Base-by-base conservation (phyloP, 1,139 yeast genomes). In the Lodderomyces margitis region DNA sequence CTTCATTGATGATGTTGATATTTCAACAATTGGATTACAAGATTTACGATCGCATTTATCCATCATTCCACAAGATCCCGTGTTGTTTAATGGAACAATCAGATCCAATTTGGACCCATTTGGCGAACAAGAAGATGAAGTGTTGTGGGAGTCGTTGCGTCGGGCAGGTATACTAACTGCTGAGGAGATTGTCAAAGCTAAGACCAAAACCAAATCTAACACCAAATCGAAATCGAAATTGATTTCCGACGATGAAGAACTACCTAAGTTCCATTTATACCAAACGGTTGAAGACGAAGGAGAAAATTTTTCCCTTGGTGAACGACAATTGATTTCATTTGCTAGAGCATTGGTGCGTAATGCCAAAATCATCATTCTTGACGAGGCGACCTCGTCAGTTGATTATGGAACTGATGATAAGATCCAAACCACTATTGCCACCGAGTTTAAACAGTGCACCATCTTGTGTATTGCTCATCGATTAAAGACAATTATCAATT, bases 1-100 rank as follows among this genome's bases (percentile, higher is more conserved):
- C 38, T 45, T 54, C 2, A 79, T 83, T 52, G 91, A 83, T 57
- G 86, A 75, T 1, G 52, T 81, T 32, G 85, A 83, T 54, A 79
- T 80, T 40, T 59, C 80, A 20, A 36, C 58, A 1, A 42, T 68
- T 31, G 71, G 71, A 4, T 57, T 69, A 46, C 52, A 55, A 34
- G 57, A 59, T 14, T 59, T 68, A 42, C 51, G 74, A 45, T 58
- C 64, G 4, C 57, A 60, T 43, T 55, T 70, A 38, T 65, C 72
- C 2, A 70, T 70, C 35, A 70, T 70, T 47, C 76, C 76, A 1
- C 76, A 70, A 48, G 76, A 70, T 46, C 74, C 75, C 1, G 73
- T 68, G 0, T 59, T 70, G 45, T 69, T 70, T 51, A 57, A 58
- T 31, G 76, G 76, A 11, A 55, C 64, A 4, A 64, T 70, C 28